Evolutionary conservation across 2,329 filamentous ascomycete species (phyloP), one percentile per base, ranked within the genome.

Genomic region (Ophiostoma sp.): DNA sequence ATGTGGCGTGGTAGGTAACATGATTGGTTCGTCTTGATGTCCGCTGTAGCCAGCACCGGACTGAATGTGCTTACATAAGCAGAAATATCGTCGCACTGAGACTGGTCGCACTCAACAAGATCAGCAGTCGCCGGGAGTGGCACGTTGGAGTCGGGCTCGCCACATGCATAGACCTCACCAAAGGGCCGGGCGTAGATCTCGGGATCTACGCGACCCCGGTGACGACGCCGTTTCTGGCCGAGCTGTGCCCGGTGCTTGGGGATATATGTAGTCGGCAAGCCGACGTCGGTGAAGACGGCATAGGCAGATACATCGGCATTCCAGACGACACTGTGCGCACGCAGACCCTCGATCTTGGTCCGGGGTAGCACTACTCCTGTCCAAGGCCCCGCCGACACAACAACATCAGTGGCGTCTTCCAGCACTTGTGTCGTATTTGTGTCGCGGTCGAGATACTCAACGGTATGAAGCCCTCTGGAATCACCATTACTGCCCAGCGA

Each of bases 181-280:
- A 93, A 90, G 0, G 94, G 94, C 4, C 95, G 86, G 0, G 95
- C 91, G 78, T 99, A 99, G 73, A 98, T 95, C 79, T 99, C 95
- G 0, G 95, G 95, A 35, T 92, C 89, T 15, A 93, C 92, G 23
- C 85, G 85, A 36, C 88, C 85, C 71, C 83, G 83, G 79, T 85
- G 86, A 75, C 80, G 80, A 76, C 83, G 81, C 80, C 81, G 80
- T 76, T 83, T 81, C 77, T 85, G 82, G 71, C 81, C 84, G 76
- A 79, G 77, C 74, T 76, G 77, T 71, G 79, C 77, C 68, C 82
- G 81, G 74, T 85, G 84, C 74, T 80, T 81, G 3, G 83, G 83
- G 2, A 86, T 79, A 77, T 89, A 93, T 72, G 87, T 85, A 17
- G 80, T 77, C 0, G 93, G 92, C 1, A 97, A 83, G 54, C 85